These are phyloP conservation scores for Ilyonectria mors-panacis DNA, from an alignment of 2,329 filamentous ascomycete species.

Conservation along the genomic window DNA sequence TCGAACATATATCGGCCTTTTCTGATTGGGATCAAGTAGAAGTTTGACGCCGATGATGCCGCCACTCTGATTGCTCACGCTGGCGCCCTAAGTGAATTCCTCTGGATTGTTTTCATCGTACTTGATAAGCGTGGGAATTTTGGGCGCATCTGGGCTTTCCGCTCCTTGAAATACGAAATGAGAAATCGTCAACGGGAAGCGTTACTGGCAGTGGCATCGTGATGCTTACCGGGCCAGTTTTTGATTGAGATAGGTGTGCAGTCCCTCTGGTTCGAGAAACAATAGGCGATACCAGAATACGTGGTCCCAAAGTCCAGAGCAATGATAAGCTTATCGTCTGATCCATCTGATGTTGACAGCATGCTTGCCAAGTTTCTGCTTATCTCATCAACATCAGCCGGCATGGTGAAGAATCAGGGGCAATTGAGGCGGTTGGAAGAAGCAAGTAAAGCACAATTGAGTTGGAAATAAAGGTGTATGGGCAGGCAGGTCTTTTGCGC, in stretches of 20 bases:
- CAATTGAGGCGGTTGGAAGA: neutral
- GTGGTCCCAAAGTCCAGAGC: slow-evolving; percentile 38
- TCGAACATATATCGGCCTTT: slow-evolving; percentile 29
- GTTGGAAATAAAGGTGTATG: neutral
- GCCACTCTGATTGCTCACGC: slow-evolving; percentile 9
- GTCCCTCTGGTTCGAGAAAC: slow-evolving; percentile 30
- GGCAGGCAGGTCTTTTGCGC: neutral
- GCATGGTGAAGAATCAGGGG: slow-evolving; percentile 8
- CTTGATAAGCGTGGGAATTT: slow-evolving; percentile 39
- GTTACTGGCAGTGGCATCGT: neutral
- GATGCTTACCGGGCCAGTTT: slow-evolving; percentile 39
- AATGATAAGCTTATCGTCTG: slow-evolving; percentile 33
- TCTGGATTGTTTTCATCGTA: slow-evolving; percentile 23
- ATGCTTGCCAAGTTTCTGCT: neutral
- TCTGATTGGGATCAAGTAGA: slow-evolving; percentile 35
- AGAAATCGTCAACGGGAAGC: neutral
- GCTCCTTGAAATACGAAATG: slow-evolving; percentile 14
- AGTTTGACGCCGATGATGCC: slow-evolving; percentile 39
- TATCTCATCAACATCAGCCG: slow-evolving; percentile 21
- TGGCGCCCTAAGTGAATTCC: slow-evolving; percentile 34
- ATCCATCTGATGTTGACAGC: neutral
- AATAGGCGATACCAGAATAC: slow-evolving; percentile 36
- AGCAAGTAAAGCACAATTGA: neutral
- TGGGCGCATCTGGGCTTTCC: slow-evolving; percentile 23
- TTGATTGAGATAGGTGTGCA: slow-evolving; percentile 29